These are phyloP conservation scores for Bolboschoenus planiculmis DNA, from an alignment of 176 grass and related monocot species.

Conservation along the genomic window DNA sequence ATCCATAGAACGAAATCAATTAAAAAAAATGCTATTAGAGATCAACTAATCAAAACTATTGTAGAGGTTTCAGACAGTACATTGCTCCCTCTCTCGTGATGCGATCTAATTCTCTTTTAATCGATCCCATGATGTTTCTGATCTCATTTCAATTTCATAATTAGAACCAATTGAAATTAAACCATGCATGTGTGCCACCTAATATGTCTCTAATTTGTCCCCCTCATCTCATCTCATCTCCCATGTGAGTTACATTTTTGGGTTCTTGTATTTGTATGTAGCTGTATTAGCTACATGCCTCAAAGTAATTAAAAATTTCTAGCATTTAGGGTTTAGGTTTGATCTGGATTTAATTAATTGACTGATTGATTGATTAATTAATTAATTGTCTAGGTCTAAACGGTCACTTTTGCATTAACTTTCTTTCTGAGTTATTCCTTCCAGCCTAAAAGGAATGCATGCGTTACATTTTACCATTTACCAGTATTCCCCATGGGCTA, in stretches of 20 bases:
- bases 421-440: slow-evolving; percentile 9
- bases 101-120: slow-evolving; percentile 62
- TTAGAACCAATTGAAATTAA: slow-evolving; percentile 13
- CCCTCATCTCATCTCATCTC: too few relatives aligned
- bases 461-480: not conserved
- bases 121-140: slow-evolving; percentile 65
- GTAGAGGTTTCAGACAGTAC: slow-evolving; percentile 9
- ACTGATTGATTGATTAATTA: too few relatives aligned
- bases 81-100: slow-evolving; percentile 36
- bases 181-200: slow-evolving; percentile 52
- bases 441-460: slow-evolving; percentile 15
- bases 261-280: not conserved
- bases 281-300: not conserved
- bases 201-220: slow-evolving; percentile 45
- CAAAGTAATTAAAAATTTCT: not conserved
- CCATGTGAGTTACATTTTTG: slow-evolving; percentile 47
- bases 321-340: not conserved
- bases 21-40: not conserved
- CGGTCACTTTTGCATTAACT: slow-evolving; percentile 21
- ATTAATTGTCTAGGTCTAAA: not conserved
- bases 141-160: slow-evolving; percentile 31
- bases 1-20: not conserved
- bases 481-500: not conserved
- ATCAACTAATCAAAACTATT: not conserved
- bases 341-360: not conserved